Percentiles rank a stretch among this genome's conserved stretches.
These are phyloP conservation scores for Daldinia sp. DNA, from an alignment of 2,329 filamentous ascomycete species.

Conservation along the genomic window DNA sequence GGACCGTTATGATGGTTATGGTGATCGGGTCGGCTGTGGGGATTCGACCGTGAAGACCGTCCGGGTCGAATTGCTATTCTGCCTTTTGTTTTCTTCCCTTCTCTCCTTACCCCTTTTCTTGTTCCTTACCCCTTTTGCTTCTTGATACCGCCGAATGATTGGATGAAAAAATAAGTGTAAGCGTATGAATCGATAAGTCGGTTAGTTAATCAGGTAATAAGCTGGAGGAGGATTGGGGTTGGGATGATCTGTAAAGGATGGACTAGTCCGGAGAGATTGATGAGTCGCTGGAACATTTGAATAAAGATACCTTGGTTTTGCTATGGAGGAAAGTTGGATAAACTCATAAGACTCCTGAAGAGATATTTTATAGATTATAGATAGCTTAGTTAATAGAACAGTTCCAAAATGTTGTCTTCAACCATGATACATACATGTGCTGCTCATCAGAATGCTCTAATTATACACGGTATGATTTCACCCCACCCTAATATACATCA, in stretches of 20 bases:
- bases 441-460: too few relatives aligned
- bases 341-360: neutral
- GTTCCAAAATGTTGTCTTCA: neutral
- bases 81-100: neutral
- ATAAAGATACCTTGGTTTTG: slow-evolving; percentile 4
- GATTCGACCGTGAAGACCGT: neutral
- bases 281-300: neutral
- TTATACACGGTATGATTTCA: neutral
- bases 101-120: neutral
- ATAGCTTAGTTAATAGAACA: slow-evolving; percentile 4
- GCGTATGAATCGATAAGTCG: neutral
- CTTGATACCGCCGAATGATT: neutral
- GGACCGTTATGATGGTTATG: slow-evolving; percentile 5
- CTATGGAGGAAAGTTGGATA: neutral
- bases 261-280: neutral
- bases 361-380: slow-evolving; percentile 3
- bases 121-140: neutral
- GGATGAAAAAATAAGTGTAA: neutral
- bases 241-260: neutral
- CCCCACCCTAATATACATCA: neutral
- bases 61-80: neutral
- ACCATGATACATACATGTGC: neutral
- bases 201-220: neutral
- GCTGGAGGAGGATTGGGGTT: neutral
- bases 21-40: neutral